Conservation (phyloP, 2,329 filamentous ascomycete species). For the Cercospora sesami region DNA sequence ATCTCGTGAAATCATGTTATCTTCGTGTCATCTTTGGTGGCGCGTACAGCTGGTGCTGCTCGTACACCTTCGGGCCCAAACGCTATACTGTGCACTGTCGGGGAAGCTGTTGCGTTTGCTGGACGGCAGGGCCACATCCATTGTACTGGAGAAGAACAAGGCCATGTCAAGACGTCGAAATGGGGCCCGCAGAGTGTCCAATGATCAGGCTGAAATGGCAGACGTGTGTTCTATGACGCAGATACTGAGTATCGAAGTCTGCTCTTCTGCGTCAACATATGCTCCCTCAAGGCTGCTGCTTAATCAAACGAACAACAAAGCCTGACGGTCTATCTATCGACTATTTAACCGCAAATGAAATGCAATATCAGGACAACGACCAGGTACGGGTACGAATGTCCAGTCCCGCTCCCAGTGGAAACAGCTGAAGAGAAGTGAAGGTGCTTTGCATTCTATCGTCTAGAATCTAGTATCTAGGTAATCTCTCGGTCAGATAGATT, state of each 20-base stretch:
- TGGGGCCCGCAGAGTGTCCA: too few relatives aligned
- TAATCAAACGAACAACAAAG: not conserved
- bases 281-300: not conserved
- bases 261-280: not conserved
- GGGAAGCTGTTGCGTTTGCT: too few relatives aligned
- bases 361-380: not conserved
- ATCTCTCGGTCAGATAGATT: not conserved
- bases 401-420: not conserved
- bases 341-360: not conserved
- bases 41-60: too few relatives aligned
- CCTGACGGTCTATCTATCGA: too few relatives aligned
- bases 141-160: too few relatives aligned
- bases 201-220: too few relatives aligned
- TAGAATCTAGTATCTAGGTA: not conserved
- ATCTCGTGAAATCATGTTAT: not conserved
- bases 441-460: not conserved
- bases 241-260: too few relatives aligned
- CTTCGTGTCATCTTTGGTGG: not conserved
- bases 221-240: too few relatives aligned
- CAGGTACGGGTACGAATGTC: not conserved
- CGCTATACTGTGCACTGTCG: too few relatives aligned
- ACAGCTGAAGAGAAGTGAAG: not conserved
- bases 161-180: too few relatives aligned
- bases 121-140: too few relatives aligned
- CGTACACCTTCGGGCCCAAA: too few relatives aligned